A percentile compares a stretch with the other conserved stretches of the same genome.
Evolutionary conservation across 2,329 filamentous ascomycete genomes (phyloP).

Genomic region (Talaromyces sp.): DNA sequence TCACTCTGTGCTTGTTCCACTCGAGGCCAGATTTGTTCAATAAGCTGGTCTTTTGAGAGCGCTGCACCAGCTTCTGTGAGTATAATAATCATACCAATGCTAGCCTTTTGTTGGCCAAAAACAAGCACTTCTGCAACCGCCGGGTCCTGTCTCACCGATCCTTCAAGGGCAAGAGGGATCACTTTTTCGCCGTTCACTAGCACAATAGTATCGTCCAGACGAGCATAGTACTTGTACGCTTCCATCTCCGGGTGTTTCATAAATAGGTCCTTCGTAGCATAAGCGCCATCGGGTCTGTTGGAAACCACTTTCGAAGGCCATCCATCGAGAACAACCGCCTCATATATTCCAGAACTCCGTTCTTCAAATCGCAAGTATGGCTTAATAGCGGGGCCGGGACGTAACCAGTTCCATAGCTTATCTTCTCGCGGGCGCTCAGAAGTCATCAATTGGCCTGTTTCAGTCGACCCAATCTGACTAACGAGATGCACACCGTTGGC

Average conservation of each 20-base stretch:
- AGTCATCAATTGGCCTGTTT: conserved; percentile 63
- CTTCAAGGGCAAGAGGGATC: conserved; percentile 23
- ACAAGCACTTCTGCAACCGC: conserved; percentile 20
- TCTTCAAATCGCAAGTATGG: conserved; percentile 44
- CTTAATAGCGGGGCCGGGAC: conserved; percentile 41
- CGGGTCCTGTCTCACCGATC: conserved; percentile 20
- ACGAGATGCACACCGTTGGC: conserved; percentile 55
- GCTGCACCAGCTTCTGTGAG: conserved; percentile 47
- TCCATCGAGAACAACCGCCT: conserved; percentile 37
- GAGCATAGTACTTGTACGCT: conserved; percentile 33
- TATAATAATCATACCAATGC: conserved; percentile 49
- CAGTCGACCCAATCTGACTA: conserved; percentile 60
- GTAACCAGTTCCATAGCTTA: conserved; percentile 62
- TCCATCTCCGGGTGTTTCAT: conserved; percentile 39
- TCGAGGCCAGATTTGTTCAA: conserved; percentile 51
- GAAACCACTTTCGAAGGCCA: conserved; percentile 43
- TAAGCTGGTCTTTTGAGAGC: conserved; percentile 46
- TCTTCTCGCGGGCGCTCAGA: conserved; percentile 56
- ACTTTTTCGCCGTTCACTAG: conserved; percentile 27
- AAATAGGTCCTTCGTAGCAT: conserved; percentile 54
- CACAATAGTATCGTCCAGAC: conserved; percentile 21
- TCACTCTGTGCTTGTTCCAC: conserved; percentile 53
- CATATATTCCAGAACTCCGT: conserved; percentile 33
- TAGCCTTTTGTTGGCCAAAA: conserved; percentile 23
- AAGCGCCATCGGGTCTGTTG: conserved; percentile 50